Conservation (phyloP, 2,329 filamentous ascomycete genomes). For the Ceratocystis destructans region DNA sequence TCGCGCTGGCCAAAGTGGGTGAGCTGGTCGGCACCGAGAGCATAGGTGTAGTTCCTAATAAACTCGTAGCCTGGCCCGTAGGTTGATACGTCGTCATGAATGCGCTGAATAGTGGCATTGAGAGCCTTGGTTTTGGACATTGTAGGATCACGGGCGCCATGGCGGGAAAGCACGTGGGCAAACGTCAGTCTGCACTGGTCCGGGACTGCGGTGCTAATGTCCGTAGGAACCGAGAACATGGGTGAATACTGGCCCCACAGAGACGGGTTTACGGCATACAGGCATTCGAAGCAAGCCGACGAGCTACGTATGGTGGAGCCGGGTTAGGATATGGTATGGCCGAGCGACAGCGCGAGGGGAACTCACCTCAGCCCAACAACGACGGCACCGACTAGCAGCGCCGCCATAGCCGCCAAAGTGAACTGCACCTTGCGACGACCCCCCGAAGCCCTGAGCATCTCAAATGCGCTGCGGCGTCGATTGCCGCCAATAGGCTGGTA, state of each 20-base stretch:
- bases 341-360: background rate
- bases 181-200: slow-evolving; percentile 61
- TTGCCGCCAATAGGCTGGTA: slow-evolving; percentile 13
- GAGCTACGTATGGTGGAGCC: slow-evolving; percentile 27
- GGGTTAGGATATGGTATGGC: background rate
- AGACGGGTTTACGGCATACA: slow-evolving; percentile 12
- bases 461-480: background rate
- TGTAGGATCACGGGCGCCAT: slow-evolving; percentile 75
- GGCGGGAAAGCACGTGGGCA: slow-evolving; percentile 67
- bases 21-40: slow-evolving; percentile 54
- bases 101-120: slow-evolving; percentile 46
- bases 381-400: slow-evolving; percentile 3
- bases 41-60: slow-evolving; percentile 56
- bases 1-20: slow-evolving; percentile 53
- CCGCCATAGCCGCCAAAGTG: slow-evolving; percentile 4
- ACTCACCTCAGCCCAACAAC: slow-evolving; percentile 16
- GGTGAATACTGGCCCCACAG: slow-evolving; percentile 83
- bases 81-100: slow-evolving; percentile 42
- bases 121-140: slow-evolving; percentile 51
- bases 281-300: slow-evolving; percentile 6
- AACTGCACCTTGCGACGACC: slow-evolving; percentile 11
- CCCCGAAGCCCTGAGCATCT: slow-evolving; percentile 6
- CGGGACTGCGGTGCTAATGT: slow-evolving; percentile 47
- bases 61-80: slow-evolving; percentile 56
- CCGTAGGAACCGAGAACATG: slow-evolving; percentile 61